Percentiles rank a stretch among this genome's conserved stretches.
Conservation (phyloP, 2,329 filamentous ascomycete genomes). For the Calonectria hawksworthii region DNA sequence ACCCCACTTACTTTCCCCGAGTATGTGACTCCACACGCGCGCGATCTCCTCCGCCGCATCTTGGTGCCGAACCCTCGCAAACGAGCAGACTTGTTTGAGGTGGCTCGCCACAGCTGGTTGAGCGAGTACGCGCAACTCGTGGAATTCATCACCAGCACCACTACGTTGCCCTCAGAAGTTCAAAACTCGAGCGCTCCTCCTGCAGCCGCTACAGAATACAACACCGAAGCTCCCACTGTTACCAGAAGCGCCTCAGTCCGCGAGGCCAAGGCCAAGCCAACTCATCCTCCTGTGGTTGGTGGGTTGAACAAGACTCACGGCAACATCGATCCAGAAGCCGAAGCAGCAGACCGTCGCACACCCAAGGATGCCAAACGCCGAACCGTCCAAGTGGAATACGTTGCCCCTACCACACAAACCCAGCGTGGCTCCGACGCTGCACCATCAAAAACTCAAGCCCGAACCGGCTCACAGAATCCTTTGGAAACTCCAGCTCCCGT, state of each 20-base stretch:
- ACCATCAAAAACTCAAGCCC: slow-evolving; percentile 41
- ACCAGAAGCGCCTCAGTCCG: slow-evolving; percentile 93
- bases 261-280: slow-evolving; percentile 80
- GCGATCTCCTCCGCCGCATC: slow-evolving; percentile 92
- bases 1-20: slow-evolving; percentile 98
- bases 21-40: slow-evolving; percentile 96
- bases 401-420: slow-evolving; percentile 90
- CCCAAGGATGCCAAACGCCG: slow-evolving; percentile 92
- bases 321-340: slow-evolving; percentile 77
- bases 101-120: slow-evolving; percentile 97
- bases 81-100: slow-evolving; percentile 95
- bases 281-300: slow-evolving; percentile 63
- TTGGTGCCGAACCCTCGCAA: slow-evolving; percentile 95
- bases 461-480: slow-evolving; percentile 59
- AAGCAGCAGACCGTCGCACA: slow-evolving; percentile 65
- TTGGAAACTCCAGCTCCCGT: slow-evolving; percentile 52
- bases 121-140: slow-evolving; percentile 98
- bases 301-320: slow-evolving; percentile 81
- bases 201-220: slow-evolving; percentile 62
- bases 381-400: slow-evolving; percentile 98
- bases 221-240: slow-evolving; percentile 71
- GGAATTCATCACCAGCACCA: slow-evolving; percentile 96
- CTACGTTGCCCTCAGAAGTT: slow-evolving; percentile 88
- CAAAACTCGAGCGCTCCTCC: slow-evolving; percentile 80
- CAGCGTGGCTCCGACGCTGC: slow-evolving; percentile 70